Evolutionary conservation across 2,329 filamentous ascomycete genomes (phyloP).

Genomic region (Zymoseptoria brevis): DNA sequence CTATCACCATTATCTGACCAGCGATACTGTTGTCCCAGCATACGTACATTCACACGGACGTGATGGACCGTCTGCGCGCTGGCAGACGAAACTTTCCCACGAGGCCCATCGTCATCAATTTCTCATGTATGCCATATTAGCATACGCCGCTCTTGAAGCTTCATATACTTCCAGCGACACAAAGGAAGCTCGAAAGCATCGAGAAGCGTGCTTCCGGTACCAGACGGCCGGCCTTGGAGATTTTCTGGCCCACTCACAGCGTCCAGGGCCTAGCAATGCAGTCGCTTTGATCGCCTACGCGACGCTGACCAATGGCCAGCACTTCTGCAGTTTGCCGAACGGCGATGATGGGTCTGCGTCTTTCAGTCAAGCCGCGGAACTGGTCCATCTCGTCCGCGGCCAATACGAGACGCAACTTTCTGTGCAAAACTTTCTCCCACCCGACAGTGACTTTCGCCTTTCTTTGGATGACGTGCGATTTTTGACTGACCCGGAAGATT

Average conservation of each 20-base stretch:
- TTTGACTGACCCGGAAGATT: slow-evolving; percentile 3
- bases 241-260: slow-evolving; percentile 7
- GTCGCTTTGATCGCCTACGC: slow-evolving; percentile 10
- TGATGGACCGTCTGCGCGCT: not conserved
- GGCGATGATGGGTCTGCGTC: slow-evolving; percentile 1
- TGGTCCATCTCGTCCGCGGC: slow-evolving; percentile 8
- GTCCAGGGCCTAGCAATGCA: slow-evolving; percentile 6
- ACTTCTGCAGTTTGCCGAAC: slow-evolving; percentile 2
- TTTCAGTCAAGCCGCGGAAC: not conserved
- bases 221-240: slow-evolving; percentile 5
- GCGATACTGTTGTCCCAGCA: slow-evolving; percentile 2
- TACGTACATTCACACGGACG: not conserved
- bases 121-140: slow-evolving; percentile 9
- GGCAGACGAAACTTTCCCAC: slow-evolving; percentile 1
- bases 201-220: slow-evolving; percentile 6
- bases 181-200: slow-evolving; percentile 3
- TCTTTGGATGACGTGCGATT: slow-evolving; percentile 3
- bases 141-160: slow-evolving; percentile 7
- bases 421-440: slow-evolving; percentile 6
- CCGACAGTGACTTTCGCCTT: slow-evolving; percentile 8
- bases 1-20: slow-evolving; percentile 2
- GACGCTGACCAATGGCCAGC: slow-evolving; percentile 4
- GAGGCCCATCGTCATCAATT: slow-evolving; percentile 6
- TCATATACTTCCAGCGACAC: not conserved
- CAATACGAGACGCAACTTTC: slow-evolving; percentile 4